Evolutionary conservation across 108 stramenopile species (phyloP), one percentile per base, ranked within the genome.

Genomic region (Tribonema minus): DNA sequence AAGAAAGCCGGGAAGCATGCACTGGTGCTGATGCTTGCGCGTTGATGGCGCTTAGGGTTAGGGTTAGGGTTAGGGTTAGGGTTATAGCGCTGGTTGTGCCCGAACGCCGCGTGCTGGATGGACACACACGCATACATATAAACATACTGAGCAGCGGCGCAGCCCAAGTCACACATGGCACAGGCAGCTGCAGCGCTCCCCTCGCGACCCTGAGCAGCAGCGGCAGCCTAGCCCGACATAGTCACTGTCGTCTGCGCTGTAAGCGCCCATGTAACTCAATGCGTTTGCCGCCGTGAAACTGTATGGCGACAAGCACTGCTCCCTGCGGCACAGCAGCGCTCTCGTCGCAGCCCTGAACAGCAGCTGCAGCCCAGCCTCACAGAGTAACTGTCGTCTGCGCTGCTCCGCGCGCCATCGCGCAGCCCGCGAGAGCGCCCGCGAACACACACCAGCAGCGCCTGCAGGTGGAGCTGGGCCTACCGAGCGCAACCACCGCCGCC

Each of bases 391-490:
- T 54, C 20, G 46, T 54, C 20, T 15, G 63, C 39, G 58, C 26
- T 77, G 71, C 23, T 85, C 59, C 37, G 2, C 25, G 27, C 30
- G 38, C 66, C 9, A 26, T 67, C 3, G 58, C 46, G 37, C 31
- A 76, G 2, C 46, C 46, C 20, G 46, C 9, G 15, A 54, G 20
- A 54, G 46, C 46, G 20, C 46, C 20, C 20, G 46, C 9, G 46
- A 20, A 9, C 46, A 27, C 62, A 2, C 61, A 76, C 35, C 23
- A 76, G 65, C 75, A 76, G 37, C 29, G 75, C 25, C 35, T 76
- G 1, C 28, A 77, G 12, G 71, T 87, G 28, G 38, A 64, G 26
- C 83, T 87, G 61, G 82, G 63, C 26, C 76, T 86, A 15, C 80
- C 41, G 0, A 76, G 33, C 41, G 58, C 66, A 9, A 36, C 25